phyloP scores from a whole-genome alignment of 2,329 filamentous ascomycete species.

The Colletotrichum phormii region DNA sequence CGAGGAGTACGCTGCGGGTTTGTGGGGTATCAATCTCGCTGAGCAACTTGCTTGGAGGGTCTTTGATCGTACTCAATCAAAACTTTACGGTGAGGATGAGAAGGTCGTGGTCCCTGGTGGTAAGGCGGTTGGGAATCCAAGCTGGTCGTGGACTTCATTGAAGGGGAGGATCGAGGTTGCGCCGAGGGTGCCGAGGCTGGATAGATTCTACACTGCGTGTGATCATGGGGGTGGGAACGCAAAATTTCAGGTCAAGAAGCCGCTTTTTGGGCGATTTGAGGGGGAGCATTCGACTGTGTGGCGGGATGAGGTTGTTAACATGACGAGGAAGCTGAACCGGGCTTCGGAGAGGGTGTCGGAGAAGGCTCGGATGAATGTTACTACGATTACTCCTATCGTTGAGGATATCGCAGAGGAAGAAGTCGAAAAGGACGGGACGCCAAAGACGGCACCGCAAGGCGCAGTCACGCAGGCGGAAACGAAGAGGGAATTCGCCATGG shows the following conservation, averaged over 20 bases:
- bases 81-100: background rate
- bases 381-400: background rate
- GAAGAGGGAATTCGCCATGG: background rate
- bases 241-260: background rate
- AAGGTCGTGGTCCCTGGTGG: background rate
- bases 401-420: background rate
- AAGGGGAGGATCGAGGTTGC: background rate
- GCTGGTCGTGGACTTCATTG: slow-evolving; percentile 12
- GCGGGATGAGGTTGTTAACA: background rate
- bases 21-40: slow-evolving; percentile 37
- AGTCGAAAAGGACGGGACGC: no score
- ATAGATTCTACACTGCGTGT: background rate
- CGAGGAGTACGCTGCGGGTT: slow-evolving; percentile 27
- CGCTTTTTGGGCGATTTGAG: slow-evolving; percentile 1
- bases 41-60: slow-evolving; percentile 40
- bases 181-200: background rate
- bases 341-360: background rate
- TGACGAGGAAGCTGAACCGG: background rate
- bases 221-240: background rate
- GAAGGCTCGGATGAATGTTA: background rate
- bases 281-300: background rate
- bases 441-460: no score
- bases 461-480: no score
- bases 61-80: background rate
- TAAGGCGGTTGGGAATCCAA: background rate